Evolutionary conservation across 2,329 filamentous ascomycete genomes (phyloP).

Genomic region (Aspergillus ibericus): DNA sequence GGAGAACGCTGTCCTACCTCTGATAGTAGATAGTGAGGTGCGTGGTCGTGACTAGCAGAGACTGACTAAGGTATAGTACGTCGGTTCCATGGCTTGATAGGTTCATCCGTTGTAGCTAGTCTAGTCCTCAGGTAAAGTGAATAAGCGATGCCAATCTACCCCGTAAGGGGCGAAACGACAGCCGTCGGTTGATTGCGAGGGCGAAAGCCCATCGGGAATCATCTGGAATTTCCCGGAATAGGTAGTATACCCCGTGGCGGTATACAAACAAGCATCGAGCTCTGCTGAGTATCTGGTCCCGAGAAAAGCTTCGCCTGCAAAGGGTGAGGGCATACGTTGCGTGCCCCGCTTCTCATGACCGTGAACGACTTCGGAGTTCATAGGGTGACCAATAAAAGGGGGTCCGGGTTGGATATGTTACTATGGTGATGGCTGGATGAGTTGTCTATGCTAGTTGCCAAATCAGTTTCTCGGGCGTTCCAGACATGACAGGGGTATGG

Average conservation of each 20-base stretch:
- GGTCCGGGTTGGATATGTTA: background rate
- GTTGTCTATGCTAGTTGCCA: background rate
- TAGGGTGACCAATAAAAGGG: background rate
- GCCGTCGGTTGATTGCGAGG: background rate
- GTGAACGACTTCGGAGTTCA: background rate
- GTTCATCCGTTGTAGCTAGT: background rate
- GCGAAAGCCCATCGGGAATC: background rate
- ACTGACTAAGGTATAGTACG: background rate
- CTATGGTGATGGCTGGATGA: background rate
- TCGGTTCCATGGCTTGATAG: background rate
- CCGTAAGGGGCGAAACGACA: background rate
- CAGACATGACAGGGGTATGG: background rate
- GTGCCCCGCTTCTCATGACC: background rate
- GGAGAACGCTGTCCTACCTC: background rate
- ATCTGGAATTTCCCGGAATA: background rate
- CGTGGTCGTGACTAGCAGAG: background rate
- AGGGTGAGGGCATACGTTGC: background rate
- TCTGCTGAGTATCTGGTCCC: background rate
- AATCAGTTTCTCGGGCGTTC: background rate
- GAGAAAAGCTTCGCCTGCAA: background rate
- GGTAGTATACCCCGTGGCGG: background rate
- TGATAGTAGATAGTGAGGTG: background rate
- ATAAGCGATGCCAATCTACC: background rate
- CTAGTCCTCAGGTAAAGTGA: background rate
- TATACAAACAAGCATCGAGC: background rate